Base-by-base conservation (phyloP, 2,329 filamentous ascomycete genomes). In the Xylaria sp. region DNA sequence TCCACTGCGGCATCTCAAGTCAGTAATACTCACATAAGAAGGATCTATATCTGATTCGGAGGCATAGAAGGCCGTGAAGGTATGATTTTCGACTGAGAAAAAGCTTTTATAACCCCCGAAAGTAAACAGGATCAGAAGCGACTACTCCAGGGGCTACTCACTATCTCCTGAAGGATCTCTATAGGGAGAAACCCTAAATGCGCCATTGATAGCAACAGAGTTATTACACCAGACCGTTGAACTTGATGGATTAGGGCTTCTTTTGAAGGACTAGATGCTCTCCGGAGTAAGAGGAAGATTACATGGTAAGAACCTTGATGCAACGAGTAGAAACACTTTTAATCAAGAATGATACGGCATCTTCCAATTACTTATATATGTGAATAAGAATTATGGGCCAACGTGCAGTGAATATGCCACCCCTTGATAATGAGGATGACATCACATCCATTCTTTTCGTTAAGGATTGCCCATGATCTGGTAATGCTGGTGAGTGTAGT, bases 391-490 rank as follows among this genome's bases (percentile, higher is more conserved):
- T 46, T 62, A 25, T 56, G 41, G 31, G 12, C 31, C 41, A 61
- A 23, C 25, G 43, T 62, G 57, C 31, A 43, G 20, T 43, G 18
- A 52, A 43, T 51, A 51, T 23, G 10, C 54, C 10, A 7, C 18
- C 13, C 57, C 49, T 18, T 56, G 15, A 7, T 66, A 31, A 48
- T 20, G 6, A 43, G 20, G 48, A 62, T 62, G 33, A 43, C 36
- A 63, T 58, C 25, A 58, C 15, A 23, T 31, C 15, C 52, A 13
- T 52, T 46, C 39, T 41, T 18, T 7, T 43, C 49, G 10, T 39
- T 5, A 25, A 54, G 39, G 13, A 31, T 10, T 41, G 28, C 39
- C 23, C 46, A 10, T 48, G 25, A 15, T n/a, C 6, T 39, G 5
- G 39, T 12, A 31, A 10, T 31, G 18, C 39, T 41, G n/a, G n/a